phyloP scores from a whole-genome alignment of 2,329 filamentous ascomycete species.

The Neocucurbitaria cava region DNA sequence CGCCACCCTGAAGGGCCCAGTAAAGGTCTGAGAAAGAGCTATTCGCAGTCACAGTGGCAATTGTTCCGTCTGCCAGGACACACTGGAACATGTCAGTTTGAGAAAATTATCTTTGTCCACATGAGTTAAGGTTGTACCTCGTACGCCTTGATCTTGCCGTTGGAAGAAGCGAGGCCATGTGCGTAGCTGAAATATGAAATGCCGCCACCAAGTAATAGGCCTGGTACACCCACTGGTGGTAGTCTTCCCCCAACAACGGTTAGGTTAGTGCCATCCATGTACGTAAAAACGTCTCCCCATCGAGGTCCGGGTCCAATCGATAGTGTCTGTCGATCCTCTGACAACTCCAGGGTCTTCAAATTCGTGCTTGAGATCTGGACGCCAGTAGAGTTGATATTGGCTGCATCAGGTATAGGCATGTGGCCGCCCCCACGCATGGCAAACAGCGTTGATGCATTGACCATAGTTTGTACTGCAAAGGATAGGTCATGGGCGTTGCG shows the following conservation, averaged over 20 bases:
- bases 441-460: conserved; percentile 21
- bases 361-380: conserved; percentile 26
- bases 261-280: conserved; percentile 26
- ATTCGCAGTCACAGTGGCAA: conserved; percentile 22
- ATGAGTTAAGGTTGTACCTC: no score
- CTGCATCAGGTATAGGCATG: conserved; percentile 28
- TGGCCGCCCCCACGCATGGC: conserved; percentile 33
- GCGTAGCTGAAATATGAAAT: conserved; percentile 20
- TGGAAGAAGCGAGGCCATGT: no score
- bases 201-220: conserved; percentile 36
- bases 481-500: no score
- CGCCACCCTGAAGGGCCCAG: conserved; percentile 39
- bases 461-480: no score
- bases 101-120: no score
- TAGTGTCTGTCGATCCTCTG: conserved; percentile 30
- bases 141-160: no score
- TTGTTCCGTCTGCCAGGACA: conserved; percentile 33
- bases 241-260: conserved; percentile 36
- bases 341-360: conserved; percentile 28
- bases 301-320: conserved; percentile 35
- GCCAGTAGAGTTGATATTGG: conserved; percentile 29
- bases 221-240: conserved; percentile 36
- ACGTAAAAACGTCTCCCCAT: conserved; percentile 39
- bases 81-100: no score
- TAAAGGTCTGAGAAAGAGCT: conserved; percentile 36